Conservation (phyloP, 371 early-diverging fungal genomes). For the Actinomortierella ambigua region DNA sequence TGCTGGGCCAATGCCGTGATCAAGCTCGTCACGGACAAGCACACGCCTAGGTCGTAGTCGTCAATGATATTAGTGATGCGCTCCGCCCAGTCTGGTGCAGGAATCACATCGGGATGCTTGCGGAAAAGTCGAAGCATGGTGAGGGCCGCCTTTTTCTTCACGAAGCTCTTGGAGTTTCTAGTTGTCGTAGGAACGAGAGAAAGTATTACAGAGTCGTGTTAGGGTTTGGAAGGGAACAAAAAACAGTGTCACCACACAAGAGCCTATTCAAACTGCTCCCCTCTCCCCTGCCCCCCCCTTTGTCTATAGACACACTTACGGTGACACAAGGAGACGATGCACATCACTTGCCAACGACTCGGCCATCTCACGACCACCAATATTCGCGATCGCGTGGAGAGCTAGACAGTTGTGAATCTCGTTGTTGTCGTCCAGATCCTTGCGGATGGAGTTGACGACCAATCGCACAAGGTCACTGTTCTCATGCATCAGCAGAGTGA, state of each 20-base stretch:
- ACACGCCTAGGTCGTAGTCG: conserved; percentile 91
- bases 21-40: conserved; percentile 81
- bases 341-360: conserved; percentile 86
- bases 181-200: conserved; percentile 4
- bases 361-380: conserved; percentile 92
- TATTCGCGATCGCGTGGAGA: conserved; percentile 94
- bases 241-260: conserved; percentile 17
- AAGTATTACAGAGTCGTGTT: not conserved
- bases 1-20: conserved; percentile 88
- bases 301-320: conserved; percentile 67
- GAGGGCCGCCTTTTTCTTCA: conserved; percentile 96
- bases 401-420: conserved; percentile 93
- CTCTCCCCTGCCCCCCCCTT: too few species aligned
- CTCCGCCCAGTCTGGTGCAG: conserved; percentile 89
- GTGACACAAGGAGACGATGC: conserved; percentile 79
- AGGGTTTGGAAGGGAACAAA: not conserved
- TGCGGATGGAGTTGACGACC: conserved; percentile 86
- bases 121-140: conserved; percentile 89
- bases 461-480: conserved; percentile 81
- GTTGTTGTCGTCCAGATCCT: conserved; percentile 88
- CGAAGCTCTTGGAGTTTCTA: conserved; percentile 80
- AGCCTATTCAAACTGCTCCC: conserved; percentile 4
- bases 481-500: conserved; percentile 89
- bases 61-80: conserved; percentile 82
- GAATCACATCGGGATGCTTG: conserved; percentile 89